Evolutionary conservation across 2,329 filamentous ascomycete species (phyloP).

Genomic region (Clonostachys rhizophaga): DNA sequence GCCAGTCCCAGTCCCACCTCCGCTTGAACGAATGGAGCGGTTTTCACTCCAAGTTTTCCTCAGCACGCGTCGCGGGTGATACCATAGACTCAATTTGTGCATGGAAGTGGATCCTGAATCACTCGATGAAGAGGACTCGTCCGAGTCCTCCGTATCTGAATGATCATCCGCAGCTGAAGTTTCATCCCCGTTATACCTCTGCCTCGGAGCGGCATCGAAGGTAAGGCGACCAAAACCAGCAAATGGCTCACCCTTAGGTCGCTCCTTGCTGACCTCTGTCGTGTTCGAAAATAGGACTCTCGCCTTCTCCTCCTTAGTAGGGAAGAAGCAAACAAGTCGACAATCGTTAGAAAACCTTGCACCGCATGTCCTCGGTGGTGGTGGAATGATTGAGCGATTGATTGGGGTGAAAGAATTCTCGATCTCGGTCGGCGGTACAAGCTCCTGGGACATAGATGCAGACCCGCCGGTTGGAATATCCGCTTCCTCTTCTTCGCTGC

Average conservation of each 20-base stretch:
- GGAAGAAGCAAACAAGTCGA: slow-evolving; percentile 63
- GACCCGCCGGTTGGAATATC: slow-evolving; percentile 47
- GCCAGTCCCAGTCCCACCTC: slow-evolving; percentile 53
- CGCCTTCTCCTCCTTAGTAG: slow-evolving; percentile 60
- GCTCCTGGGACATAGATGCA: slow-evolving; percentile 58
- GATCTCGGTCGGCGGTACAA: slow-evolving; percentile 47
- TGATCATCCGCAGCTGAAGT: slow-evolving; percentile 45
- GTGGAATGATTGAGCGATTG: slow-evolving; percentile 48
- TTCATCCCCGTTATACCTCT: slow-evolving; percentile 41
- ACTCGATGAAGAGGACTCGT: slow-evolving; percentile 45
- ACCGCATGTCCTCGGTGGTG: slow-evolving; percentile 53
- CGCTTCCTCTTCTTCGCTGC: slow-evolving; percentile 76
- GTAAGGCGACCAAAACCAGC: slow-evolving; percentile 51
- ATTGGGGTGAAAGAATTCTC: slow-evolving; percentile 47
- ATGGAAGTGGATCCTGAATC: slow-evolving; percentile 61
- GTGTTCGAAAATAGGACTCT: slow-evolving; percentile 42
- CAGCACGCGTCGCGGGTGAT: slow-evolving; percentile 45
- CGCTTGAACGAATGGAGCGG: slow-evolving; percentile 54
- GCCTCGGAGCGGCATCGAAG: slow-evolving; percentile 43
- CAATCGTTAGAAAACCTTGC: slow-evolving; percentile 59
- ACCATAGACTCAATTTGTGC: slow-evolving; percentile 53
- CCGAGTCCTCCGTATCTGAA: slow-evolving; percentile 43
- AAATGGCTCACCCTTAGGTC: slow-evolving; percentile 49
- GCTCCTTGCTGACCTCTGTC: slow-evolving; percentile 38
- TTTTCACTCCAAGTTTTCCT: slow-evolving; percentile 52